Conservation (phyloP, 1,284 basidiomycete genomes). For the Retiboletus flavoniger region DNA sequence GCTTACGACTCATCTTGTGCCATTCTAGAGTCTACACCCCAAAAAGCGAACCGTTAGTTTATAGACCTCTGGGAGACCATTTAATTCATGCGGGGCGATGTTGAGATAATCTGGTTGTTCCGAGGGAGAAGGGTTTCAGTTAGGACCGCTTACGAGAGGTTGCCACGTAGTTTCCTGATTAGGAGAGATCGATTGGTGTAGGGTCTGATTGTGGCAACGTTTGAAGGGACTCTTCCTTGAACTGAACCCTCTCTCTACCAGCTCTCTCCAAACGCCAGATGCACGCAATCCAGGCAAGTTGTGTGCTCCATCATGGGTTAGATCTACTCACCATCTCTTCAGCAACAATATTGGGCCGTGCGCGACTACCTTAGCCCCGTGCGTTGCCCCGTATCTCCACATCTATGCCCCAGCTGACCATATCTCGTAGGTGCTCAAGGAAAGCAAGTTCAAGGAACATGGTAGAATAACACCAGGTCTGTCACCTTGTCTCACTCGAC, state of each 20-base stretch:
- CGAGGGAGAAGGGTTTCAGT: neutral
- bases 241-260: constrained; percentile 12
- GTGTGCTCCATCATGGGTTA: neutral
- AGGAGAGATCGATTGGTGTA: constrained; percentile 35
- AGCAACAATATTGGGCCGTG: constrained; percentile 93
- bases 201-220: constrained; percentile 34
- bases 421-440: constrained; percentile 78
- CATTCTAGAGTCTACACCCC: too few relatives aligned
- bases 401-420: constrained; percentile 33
- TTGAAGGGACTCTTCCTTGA: constrained; percentile 16
- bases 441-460: constrained; percentile 99
- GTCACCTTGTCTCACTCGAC: constrained; percentile 28
- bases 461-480: constrained; percentile 93
- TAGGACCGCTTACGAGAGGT: neutral
- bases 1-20: too few relatives aligned
- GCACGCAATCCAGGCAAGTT: constrained; percentile 69
- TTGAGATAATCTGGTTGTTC: neutral
- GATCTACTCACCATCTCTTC: constrained; percentile 10
- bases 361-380: constrained; percentile 96
- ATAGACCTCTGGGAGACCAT: too few relatives aligned
- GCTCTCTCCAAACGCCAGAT: constrained; percentile 37
- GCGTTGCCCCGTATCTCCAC: constrained; percentile 32
- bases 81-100: too few relatives aligned
- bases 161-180: constrained; percentile 33
- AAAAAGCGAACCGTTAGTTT: too few relatives aligned